Conservation (phyloP, 2,329 filamentous ascomycete genomes). For the Talaromyces marneffei region DNA sequence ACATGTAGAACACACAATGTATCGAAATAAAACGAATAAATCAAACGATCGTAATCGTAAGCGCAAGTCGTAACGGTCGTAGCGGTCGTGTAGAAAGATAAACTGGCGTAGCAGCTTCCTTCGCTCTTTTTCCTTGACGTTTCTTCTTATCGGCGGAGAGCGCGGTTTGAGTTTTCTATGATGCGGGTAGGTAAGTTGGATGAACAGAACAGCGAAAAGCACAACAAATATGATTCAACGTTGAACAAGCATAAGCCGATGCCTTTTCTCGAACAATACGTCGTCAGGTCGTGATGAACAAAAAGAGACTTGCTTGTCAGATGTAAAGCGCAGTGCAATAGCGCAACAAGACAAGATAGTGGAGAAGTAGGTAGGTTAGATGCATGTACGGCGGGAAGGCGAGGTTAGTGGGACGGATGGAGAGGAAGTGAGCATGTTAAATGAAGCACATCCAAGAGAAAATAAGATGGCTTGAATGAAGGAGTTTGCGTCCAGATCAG, state of each 20-base stretch:
- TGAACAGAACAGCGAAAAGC: slow-evolving; percentile 12
- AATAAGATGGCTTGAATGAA: slow-evolving; percentile 6
- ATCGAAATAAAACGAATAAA: slow-evolving; percentile 13
- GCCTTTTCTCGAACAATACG: background rate
- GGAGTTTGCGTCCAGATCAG: slow-evolving; percentile 8
- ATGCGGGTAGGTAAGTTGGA: background rate
- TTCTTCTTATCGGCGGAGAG: slow-evolving; percentile 1
- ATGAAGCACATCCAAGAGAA: slow-evolving; percentile 7
- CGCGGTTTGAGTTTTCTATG: background rate
- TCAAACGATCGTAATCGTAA: slow-evolving; percentile 16
- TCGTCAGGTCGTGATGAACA: background rate
- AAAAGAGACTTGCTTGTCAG: background rate
- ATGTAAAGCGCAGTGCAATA: slow-evolving; percentile 17
- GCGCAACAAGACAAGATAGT: slow-evolving; percentile 17
- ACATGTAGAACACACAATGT: slow-evolving; percentile 6
- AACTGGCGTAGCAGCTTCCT: background rate
- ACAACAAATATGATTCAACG: background rate
- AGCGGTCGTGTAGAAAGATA: slow-evolving; percentile 21
- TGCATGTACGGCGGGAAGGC: slow-evolving; percentile 14
- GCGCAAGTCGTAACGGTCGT: slow-evolving; percentile 27
- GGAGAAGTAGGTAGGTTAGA: slow-evolving; percentile 13
- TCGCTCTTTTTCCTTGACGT: background rate
- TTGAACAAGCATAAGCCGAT: background rate
- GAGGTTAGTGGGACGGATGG: slow-evolving; percentile 10
- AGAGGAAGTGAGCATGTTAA: slow-evolving; percentile 13